Conservation (phyloP, 345 rosid species). For the Citropsis articulata region DNA sequence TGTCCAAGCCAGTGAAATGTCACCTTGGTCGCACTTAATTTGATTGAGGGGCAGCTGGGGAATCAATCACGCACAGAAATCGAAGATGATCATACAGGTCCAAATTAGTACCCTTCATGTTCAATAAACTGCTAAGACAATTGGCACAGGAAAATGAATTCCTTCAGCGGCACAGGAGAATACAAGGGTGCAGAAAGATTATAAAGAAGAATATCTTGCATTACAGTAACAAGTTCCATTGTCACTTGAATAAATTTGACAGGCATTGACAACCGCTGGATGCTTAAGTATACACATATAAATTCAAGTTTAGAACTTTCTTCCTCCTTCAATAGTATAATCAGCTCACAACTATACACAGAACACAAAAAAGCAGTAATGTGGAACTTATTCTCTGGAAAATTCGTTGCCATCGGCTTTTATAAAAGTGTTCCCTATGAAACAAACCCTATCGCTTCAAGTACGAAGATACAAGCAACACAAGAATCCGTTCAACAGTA, state of each 20-base stretch:
- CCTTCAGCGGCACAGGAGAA: neutral
- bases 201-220: constrained; percentile 1
- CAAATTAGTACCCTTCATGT: neutral
- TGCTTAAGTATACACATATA: neutral
- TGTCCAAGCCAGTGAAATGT: too few species aligned
- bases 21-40: too few species aligned
- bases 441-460: neutral
- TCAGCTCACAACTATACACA: neutral
- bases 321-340: neutral
- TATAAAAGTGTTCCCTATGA: neutral
- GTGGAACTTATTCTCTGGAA: neutral
- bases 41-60: neutral
- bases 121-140: neutral
- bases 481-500: neutral
- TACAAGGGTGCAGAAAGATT: neutral
- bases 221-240: neutral
- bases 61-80: too few species aligned
- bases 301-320: neutral
- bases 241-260: neutral
- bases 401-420: neutral
- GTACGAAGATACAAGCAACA: neutral
- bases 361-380: neutral
- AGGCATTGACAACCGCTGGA: neutral
- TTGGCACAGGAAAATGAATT: neutral
- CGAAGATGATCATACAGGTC: neutral